These are phyloP conservation scores for Saccharata proteae DNA, from an alignment of 2,329 filamentous ascomycete genomes.

Conservation along the genomic window DNA sequence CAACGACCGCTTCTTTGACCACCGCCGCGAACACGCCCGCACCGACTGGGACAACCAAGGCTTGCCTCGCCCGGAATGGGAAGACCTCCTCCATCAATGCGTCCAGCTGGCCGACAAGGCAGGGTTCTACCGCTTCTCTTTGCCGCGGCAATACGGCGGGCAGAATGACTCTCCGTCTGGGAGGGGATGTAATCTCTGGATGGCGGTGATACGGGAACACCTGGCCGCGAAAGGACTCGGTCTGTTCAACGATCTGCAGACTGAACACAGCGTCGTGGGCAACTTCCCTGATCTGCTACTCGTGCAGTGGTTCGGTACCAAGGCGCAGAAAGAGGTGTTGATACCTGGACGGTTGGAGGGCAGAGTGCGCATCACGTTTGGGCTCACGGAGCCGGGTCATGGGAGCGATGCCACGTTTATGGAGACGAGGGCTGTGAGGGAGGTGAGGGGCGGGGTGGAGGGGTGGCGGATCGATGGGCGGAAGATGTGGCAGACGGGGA, in stretches of 20 bases:
- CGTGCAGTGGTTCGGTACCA: constrained; percentile 48
- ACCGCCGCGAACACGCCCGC: constrained; percentile 48
- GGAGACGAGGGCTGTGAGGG: constrained; percentile 39
- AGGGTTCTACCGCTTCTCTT: constrained; percentile 47
- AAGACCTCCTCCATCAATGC: constrained; percentile 39
- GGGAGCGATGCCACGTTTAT: constrained; percentile 53
- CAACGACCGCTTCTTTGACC: constrained; percentile 54
- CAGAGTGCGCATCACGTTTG: constrained; percentile 47
- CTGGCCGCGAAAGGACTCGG: constrained; percentile 47
- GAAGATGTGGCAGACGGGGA: constrained; percentile 56
- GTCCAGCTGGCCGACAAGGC: constrained; percentile 43
- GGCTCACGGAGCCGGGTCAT: constrained; percentile 49
- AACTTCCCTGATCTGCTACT: constrained; percentile 53
- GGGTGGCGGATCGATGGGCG: constrained; percentile 44
- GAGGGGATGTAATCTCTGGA: constrained; percentile 45
- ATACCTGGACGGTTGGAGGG: constrained; percentile 42
- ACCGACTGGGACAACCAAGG: constrained; percentile 49
- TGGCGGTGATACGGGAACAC: constrained; percentile 50
- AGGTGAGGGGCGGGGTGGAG: constrained; percentile 31
- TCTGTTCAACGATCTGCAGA: constrained; percentile 52
- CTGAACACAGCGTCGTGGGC: constrained; percentile 49
- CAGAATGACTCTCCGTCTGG: constrained; percentile 31
- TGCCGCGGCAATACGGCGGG: constrained; percentile 45
- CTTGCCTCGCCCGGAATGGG: constrained; percentile 47
- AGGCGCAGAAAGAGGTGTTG: constrained; percentile 41